Evolutionary conservation across 2,329 filamentous ascomycete genomes (phyloP), one percentile per base, ranked within the genome.

Genomic region (Phialophora verrucosa): DNA sequence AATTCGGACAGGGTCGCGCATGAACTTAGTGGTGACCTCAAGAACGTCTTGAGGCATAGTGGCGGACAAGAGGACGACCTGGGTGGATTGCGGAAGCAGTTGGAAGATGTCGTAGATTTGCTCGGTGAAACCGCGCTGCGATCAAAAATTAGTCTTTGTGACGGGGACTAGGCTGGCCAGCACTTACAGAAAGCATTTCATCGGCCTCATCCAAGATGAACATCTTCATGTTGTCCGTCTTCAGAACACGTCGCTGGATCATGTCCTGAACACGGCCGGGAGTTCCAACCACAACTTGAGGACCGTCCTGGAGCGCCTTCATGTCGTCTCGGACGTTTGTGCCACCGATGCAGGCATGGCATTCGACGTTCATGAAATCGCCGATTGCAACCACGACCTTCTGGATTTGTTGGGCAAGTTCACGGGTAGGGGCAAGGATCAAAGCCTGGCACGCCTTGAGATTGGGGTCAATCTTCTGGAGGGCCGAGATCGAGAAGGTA

Each of bases 21-120:
- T 99, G 88, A 99, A 99, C 86, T 97, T 97, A 84, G 94, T 98
- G 79, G 95, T 99, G 79, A 99, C 93, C 86, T 99, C 95, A 69
- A 99, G 90, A 70, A 99, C 95, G 79, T 99, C 95, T 86, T 97
- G 93, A 77, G 95, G 95, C 90, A 99, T 96, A 81, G 95, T 99
- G 77, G 95, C 95, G 67, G 95, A 98, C 64, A 99, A 89, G 66
- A 99, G 91, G 74, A 98, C 94, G 73, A 99, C 95, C 87, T 99
- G 95, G 79, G 94, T 99, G 71, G 92, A 93, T 84, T 97, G 95
- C 65, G 95, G 95, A 63, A 99, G 91, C 69, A 97, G 91, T 84
- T 97, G 94, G 90, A 97, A 99, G 84, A 99, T 96, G 83, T 99
- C 95, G 88, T 99, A 99, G 85, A 99, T 99, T 86, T 99, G 95